Base-by-base conservation (phyloP, 2,329 filamentous ascomycete genomes). In the Aspergillus jensenii region DNA sequence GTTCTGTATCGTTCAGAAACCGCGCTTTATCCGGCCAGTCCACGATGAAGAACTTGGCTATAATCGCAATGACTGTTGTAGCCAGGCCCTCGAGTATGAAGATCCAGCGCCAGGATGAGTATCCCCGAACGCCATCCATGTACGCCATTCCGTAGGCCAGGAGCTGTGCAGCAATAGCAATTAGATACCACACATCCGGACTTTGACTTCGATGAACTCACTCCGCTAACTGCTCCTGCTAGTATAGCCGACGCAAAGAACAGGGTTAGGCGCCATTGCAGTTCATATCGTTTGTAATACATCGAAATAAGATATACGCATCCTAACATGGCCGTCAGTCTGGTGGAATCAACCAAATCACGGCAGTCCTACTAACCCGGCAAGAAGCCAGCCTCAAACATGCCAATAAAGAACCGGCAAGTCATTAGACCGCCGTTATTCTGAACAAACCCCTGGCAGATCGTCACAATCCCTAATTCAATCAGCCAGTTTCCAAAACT, bases 61-160 rank as follows among this genome's bases (percentile, higher is more conserved):
- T 56, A 14, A 61, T 48, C 3, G 53, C 59, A 17, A 63, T 46
- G 27, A 56, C 49, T 1, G 61, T 43, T 0, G 55, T 58, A 19
- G 43, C 56, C 21, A 63, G 44, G 0, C 55, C 45, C 39, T 63
- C 61, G 8, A 63, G 55, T 15, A 63, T 49, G 25, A 63, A 63
- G 6, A 63, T 56, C 61, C 61, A 63, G 19, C 59, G 48, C 61
- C 61, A 63, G 4, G 57, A 45, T n/a, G 41, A 37, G 44, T 62
- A 60, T n/a, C 59, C 61, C 11, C 43, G 44, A 3, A 45, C 14
- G 6, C 50, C 55, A 3, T 59, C 55, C 59, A 62, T 48, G 2
- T 60, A 47, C 15, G 40, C 43, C 57, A 52, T 31, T 35, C 52
- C 19, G 43, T 62, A 57, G 3, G 55, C 33, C 41, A 48, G 37